Percentiles rank a stretch among this genome's conserved stretches.
These are phyloP conservation scores for Nicotiana rustica DNA, from an alignment of 305 asterid genomes.

Conservation along the genomic window DNA sequence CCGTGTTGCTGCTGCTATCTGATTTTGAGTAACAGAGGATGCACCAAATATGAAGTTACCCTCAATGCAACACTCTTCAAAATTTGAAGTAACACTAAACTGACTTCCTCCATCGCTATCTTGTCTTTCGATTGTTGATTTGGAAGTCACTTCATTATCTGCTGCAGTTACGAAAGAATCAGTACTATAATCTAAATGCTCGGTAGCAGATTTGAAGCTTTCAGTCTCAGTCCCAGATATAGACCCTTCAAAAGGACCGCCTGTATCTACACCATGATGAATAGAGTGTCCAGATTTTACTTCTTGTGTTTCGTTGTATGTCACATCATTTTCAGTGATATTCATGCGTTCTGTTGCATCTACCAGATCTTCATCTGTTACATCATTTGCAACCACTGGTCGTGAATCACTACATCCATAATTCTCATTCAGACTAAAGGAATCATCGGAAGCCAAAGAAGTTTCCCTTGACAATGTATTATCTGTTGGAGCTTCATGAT, in stretches of 20 bases:
- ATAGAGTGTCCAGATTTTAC: slow-evolving; percentile 45
- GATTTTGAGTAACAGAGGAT: slow-evolving; percentile 61
- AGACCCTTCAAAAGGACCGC: slow-evolving; percentile 63
- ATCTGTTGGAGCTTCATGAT: slow-evolving; percentile 66
- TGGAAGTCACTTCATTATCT: slow-evolving; percentile 69
- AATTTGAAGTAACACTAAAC: slow-evolving; percentile 50
- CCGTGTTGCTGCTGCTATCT: slow-evolving; percentile 56
- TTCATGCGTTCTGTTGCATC: slow-evolving; percentile 56
- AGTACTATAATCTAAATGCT: slow-evolving; percentile 73
- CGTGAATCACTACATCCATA: slow-evolving; percentile 54
- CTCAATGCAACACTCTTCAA: slow-evolving; percentile 52
- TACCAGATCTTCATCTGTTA: slow-evolving; percentile 60
- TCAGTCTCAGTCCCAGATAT: slow-evolving; percentile 75
- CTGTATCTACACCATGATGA: slow-evolving; percentile 50
- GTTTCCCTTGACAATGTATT: slow-evolving; percentile 62
- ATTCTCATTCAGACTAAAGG: slow-evolving; percentile 53
- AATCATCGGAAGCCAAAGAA: slow-evolving; percentile 78
- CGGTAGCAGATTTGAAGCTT: slow-evolving; percentile 90
- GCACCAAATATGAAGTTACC: slow-evolving; percentile 75
- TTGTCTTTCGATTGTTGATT: slow-evolving; percentile 59
- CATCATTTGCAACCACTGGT: slow-evolving; percentile 47
- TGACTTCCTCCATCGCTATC: slow-evolving; percentile 63
- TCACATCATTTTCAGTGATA: slow-evolving; percentile 55
- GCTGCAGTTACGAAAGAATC: slow-evolving; percentile 77
- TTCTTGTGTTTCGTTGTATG: slow-evolving; percentile 43